A percentile compares a stretch with the other conserved stretches of the same genome.
phyloP scores from a whole-genome alignment of 352 stramenopile species.

The Phytophthora rubi region DNA sequence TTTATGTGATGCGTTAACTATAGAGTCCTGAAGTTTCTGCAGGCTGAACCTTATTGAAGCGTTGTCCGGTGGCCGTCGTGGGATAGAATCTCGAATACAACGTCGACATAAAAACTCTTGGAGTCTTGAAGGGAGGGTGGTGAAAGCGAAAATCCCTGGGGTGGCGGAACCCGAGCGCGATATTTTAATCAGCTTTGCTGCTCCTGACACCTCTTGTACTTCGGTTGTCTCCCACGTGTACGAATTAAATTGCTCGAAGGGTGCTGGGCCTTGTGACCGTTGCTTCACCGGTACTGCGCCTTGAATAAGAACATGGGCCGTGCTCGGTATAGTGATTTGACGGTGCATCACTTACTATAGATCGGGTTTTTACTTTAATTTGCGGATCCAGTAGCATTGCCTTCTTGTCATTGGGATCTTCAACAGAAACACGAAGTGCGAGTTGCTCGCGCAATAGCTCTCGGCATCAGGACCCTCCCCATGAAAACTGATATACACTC shows the following conservation, averaged over 20 bases:
- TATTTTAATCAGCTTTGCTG: not conserved
- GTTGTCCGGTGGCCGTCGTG: not conserved
- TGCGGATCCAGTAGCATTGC: too few relatives aligned
- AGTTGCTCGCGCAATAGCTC: too few relatives aligned
- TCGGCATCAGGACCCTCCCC: too few relatives aligned
- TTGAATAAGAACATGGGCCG: not conserved
- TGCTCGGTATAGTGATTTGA: not conserved
- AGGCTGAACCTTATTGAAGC: not conserved
- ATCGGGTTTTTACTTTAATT: too few relatives aligned
- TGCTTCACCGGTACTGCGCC: not conserved
- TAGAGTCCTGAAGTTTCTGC: not conserved
- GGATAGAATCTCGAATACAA: not conserved
- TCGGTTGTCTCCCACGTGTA: not conserved
- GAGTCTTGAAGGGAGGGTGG: not conserved
- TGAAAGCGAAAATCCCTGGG: not conserved
- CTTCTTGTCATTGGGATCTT: too few relatives aligned
- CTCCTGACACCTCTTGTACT: not conserved
- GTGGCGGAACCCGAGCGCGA: not conserved
- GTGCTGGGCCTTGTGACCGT: not conserved
- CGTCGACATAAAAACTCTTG: not conserved
- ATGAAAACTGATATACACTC: too few relatives aligned
- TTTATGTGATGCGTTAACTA: not conserved
- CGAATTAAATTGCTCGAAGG: not conserved
- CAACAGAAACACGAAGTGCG: too few relatives aligned
- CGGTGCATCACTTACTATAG: not conserved